These are phyloP conservation scores for Escovopsis sp. DNA, from an alignment of 2,329 filamentous ascomycete genomes.

Conservation along the genomic window DNA sequence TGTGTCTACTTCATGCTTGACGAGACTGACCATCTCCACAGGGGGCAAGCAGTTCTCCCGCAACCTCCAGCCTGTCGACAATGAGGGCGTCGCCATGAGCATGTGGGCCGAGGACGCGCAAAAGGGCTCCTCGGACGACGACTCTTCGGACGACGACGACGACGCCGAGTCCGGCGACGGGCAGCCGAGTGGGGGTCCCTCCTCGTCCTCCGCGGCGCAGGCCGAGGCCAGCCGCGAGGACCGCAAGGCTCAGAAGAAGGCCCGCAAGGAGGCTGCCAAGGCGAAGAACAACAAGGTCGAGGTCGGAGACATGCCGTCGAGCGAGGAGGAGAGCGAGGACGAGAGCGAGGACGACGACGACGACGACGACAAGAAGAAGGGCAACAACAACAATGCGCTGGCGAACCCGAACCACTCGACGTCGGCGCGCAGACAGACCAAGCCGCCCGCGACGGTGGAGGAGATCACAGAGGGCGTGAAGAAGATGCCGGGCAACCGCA, in stretches of 20 bases:
- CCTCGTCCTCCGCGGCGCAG: slow-evolving; percentile 15
- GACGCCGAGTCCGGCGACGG: slow-evolving; percentile 37
- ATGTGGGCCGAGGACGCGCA: slow-evolving; percentile 61
- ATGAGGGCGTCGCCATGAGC: slow-evolving; percentile 74
- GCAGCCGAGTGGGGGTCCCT: slow-evolving; percentile 24
- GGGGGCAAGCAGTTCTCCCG: slow-evolving; percentile 93
- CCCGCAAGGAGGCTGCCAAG: slow-evolving; percentile 71
- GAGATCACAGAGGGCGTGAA: slow-evolving; percentile 39
- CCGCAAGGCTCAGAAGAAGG: slow-evolving; percentile 75
- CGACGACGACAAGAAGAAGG: slow-evolving; percentile 28
- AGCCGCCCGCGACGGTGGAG: slow-evolving; percentile 25
- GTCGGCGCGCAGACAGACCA: slow-evolving; percentile 45
- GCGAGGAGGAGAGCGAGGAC: slow-evolving; percentile 45
- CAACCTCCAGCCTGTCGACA: slow-evolving; percentile 74
- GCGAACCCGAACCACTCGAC: slow-evolving; percentile 88
- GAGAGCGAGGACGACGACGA: slow-evolving; percentile 49
- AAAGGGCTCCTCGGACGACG: slow-evolving; percentile 32
- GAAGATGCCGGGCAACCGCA: slow-evolving; percentile 33
- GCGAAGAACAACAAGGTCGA: slow-evolving; percentile 57
- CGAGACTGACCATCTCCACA: slow-evolving; percentile 22
- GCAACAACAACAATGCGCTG: slow-evolving; percentile 35
- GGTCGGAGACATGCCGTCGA: slow-evolving; percentile 69
- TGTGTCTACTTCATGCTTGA: too few relatives aligned
- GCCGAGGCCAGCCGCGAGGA: slow-evolving; percentile 55
- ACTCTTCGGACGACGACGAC: slow-evolving; percentile 39